Percentiles rank a stretch among this genome's conserved stretches.
These are phyloP conservation scores for Eucalyptus viminalis DNA, from an alignment of 345 rosid genomes.

Conservation along the genomic window DNA sequence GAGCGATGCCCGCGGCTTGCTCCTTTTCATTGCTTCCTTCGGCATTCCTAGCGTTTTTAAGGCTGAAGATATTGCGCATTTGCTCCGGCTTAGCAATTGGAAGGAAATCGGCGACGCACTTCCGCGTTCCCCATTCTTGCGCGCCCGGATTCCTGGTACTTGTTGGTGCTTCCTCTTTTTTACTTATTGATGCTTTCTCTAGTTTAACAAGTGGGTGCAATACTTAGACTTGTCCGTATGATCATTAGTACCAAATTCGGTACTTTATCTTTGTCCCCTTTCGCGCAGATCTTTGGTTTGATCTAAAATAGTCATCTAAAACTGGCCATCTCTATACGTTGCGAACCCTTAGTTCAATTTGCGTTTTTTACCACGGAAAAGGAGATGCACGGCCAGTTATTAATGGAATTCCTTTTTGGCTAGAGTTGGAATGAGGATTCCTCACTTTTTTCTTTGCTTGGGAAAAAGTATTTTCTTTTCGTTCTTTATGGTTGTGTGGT, in stretches of 20 bases:
- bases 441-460: neutral
- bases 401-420: neutral
- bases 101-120: constrained; percentile 26
- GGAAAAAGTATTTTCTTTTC: neutral
- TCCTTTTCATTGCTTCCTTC: constrained; percentile 45
- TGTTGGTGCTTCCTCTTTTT: neutral
- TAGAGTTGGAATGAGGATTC: neutral
- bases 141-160: constrained; percentile 41
- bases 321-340: neutral
- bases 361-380: neutral
- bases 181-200: neutral
- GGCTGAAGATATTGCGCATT: constrained; percentile 39
- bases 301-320: neutral
- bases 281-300: neutral
- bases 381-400: neutral
- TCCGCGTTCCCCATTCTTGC: constrained; percentile 28
- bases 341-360: neutral
- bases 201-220: neutral
- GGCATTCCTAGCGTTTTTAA: constrained; percentile 50
- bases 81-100: constrained; percentile 28
- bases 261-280: neutral
- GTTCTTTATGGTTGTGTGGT: neutral
- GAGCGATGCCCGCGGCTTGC: constrained; percentile 65
- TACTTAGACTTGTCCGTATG: neutral
- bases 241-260: neutral